These are phyloP conservation scores for Ganoderma lingzhi DNA, from an alignment of 1,284 basidiomycete genomes.

Conservation along the genomic window DNA sequence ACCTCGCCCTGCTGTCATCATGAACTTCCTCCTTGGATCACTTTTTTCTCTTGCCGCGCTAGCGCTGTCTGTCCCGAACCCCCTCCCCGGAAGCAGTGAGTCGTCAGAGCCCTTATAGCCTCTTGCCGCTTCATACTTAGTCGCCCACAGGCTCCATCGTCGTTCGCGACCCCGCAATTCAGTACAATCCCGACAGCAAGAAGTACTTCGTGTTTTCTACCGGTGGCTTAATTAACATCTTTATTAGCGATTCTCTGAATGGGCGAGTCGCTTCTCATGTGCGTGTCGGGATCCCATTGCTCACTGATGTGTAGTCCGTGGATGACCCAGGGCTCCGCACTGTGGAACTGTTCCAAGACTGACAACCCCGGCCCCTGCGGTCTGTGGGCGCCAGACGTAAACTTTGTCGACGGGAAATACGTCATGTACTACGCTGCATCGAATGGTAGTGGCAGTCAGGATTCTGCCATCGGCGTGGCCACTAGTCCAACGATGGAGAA, in stretches of 20 bases:
- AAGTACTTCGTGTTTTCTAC: conserved; percentile 19
- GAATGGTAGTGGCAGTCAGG: conserved; percentile 35
- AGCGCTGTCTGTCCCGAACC: conserved; percentile 9
- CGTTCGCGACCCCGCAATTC: conserved; percentile 13
- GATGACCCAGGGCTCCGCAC: conserved; percentile 18
- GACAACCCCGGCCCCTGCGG: conserved; percentile 7
- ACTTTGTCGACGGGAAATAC: conserved; percentile 32
- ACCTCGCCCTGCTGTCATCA: neutral
- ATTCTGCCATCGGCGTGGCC: conserved; percentile 45
- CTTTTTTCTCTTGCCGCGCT: conserved; percentile 9
- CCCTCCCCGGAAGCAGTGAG: conserved; percentile 16
- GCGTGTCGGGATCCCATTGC: neutral
- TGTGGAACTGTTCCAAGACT: conserved; percentile 20
- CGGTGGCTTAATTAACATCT: conserved; percentile 6
- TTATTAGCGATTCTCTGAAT: conserved; percentile 10
- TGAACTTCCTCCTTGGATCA: conserved; percentile 7
- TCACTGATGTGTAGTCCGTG: conserved; percentile 19
- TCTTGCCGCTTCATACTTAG: too few species aligned
- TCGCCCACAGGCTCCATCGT: neutral
- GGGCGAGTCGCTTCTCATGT: neutral
- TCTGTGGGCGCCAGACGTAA: conserved; percentile 27
- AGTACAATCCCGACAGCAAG: conserved; percentile 14
- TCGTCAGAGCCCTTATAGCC: neutral
- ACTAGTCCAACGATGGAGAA: conserved; percentile 43
- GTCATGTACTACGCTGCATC: conserved; percentile 43